Conservation (phyloP, 352 stramenopile species). For the Globisporangium rhizosaccharum region DNA sequence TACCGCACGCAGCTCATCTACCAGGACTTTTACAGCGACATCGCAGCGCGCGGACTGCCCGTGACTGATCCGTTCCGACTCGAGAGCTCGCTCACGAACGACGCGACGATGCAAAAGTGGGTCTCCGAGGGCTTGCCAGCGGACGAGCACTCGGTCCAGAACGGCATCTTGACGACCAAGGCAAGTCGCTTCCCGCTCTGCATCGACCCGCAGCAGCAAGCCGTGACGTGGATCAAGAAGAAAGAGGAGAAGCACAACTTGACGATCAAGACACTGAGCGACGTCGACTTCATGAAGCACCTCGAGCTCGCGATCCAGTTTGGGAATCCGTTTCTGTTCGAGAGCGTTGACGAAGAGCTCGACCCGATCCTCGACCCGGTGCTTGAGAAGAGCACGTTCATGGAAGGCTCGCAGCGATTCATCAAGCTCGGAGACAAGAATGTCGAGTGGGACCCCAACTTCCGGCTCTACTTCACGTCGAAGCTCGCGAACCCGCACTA, state of each 20-base stretch:
- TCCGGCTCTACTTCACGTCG: slow-evolving; percentile 92
- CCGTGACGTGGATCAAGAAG: slow-evolving; percentile 95
- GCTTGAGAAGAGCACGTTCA: slow-evolving; percentile 91
- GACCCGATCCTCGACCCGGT: slow-evolving; percentile 94
- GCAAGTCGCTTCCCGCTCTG: slow-evolving; percentile 92
- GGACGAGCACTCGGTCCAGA: slow-evolving; percentile 94
- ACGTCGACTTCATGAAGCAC: slow-evolving; percentile 95
- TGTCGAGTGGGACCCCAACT: slow-evolving; percentile 92
- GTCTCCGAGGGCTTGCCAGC: slow-evolving; percentile 90
- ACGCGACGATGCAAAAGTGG: slow-evolving; percentile 93
- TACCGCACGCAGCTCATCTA: slow-evolving; percentile 89
- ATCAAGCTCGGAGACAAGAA: slow-evolving; percentile 94
- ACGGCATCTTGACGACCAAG: slow-evolving; percentile 94
- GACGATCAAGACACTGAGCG: slow-evolving; percentile 91
- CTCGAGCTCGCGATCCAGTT: slow-evolving; percentile 94
- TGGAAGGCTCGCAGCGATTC: slow-evolving; percentile 86
- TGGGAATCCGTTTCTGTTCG: slow-evolving; percentile 93
- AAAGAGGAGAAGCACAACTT: slow-evolving; percentile 92
- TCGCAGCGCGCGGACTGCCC: slow-evolving; percentile 67
- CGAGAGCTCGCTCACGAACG: slow-evolving; percentile 88
- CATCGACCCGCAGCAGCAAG: slow-evolving; percentile 95
- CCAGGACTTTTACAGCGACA: slow-evolving; percentile 83
- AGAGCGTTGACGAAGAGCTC: slow-evolving; percentile 93
- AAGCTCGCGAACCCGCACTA: slow-evolving; percentile 94
- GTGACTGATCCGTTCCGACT: slow-evolving; percentile 87